phyloP scores from a whole-genome alignment of 176 grass and related monocot genomes.

The Melocanna baccifera region DNA sequence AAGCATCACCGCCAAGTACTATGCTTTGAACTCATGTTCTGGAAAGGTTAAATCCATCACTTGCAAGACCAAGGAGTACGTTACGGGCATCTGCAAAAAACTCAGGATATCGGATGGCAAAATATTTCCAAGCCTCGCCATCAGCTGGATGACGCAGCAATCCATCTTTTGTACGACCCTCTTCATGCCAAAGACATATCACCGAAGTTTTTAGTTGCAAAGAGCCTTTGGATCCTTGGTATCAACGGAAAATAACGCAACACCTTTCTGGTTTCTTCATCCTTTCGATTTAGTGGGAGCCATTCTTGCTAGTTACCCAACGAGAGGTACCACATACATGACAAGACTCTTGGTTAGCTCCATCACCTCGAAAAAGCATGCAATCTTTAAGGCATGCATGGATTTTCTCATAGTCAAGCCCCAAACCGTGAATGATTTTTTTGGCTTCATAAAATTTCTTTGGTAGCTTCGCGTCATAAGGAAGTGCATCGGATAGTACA shows the following conservation, averaged over 20 bases:
- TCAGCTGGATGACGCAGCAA: not conserved
- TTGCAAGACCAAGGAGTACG: not conserved
- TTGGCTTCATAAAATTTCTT: not conserved
- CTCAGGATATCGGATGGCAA: not conserved
- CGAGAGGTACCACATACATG: not conserved
- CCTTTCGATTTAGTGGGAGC: not conserved
- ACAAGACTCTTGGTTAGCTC: not conserved
- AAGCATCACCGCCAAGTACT: slow-evolving; percentile 28
- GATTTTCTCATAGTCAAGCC: not conserved
- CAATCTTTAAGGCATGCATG: slow-evolving; percentile 34
- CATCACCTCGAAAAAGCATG: not conserved
- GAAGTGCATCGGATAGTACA: not conserved
- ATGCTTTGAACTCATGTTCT: slow-evolving; percentile 6
- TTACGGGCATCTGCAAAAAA: not conserved
- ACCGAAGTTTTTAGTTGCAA: not conserved
- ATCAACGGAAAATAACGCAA: slow-evolving; percentile 35
- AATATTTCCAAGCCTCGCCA: not conserved
- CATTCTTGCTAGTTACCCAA: not conserved
- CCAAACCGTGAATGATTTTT: slow-evolving; percentile 7
- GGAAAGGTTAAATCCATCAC: not conserved
- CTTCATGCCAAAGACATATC: slow-evolving; percentile 8
- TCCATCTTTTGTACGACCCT: not conserved
- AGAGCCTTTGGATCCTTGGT: slow-evolving; percentile 14
- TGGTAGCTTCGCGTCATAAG: not conserved
- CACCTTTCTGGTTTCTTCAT: slow-evolving; percentile 3